These are phyloP conservation scores for Fusarium sp. DNA, from an alignment of 2,329 filamentous ascomycete genomes.

Conservation along the genomic window DNA sequence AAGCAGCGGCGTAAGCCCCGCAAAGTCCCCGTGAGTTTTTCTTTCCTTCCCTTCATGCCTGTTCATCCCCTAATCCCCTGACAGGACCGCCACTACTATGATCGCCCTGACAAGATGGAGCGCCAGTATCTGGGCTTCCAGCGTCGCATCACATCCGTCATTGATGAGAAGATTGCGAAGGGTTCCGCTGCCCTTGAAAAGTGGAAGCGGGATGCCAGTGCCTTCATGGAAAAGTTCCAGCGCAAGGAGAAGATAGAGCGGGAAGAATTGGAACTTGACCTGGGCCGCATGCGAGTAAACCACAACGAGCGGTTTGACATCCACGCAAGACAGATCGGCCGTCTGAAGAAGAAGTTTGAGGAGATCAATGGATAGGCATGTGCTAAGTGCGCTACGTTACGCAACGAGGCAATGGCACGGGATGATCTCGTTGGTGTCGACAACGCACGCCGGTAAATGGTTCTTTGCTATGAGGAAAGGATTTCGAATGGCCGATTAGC, in stretches of 20 bases:
- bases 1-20: slow-evolving; percentile 5
- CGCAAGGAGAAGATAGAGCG: not conserved
- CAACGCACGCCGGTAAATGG: not conserved
- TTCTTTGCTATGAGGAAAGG: not conserved
- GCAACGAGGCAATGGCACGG: not conserved
- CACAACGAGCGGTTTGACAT: not conserved
- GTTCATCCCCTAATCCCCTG: not conserved
- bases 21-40: slow-evolving; percentile 4
- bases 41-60: not conserved
- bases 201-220: not conserved
- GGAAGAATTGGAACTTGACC: not conserved
- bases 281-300: not conserved
- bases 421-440: not conserved
- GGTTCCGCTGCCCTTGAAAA: not conserved
- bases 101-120: not conserved
- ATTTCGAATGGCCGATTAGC: not conserved
- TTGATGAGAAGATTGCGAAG: slow-evolving; percentile 5
- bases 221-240: not conserved
- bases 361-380: too few relatives aligned
- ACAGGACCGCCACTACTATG: slow-evolving; percentile 17
- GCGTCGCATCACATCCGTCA: not conserved
- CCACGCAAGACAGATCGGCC: not conserved
- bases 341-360: not conserved
- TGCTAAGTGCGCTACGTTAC: not conserved
- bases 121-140: slow-evolving; percentile 3